phyloP scores from a whole-genome alignment of 129 eudicot species.

The Flaveria trinervia region DNA sequence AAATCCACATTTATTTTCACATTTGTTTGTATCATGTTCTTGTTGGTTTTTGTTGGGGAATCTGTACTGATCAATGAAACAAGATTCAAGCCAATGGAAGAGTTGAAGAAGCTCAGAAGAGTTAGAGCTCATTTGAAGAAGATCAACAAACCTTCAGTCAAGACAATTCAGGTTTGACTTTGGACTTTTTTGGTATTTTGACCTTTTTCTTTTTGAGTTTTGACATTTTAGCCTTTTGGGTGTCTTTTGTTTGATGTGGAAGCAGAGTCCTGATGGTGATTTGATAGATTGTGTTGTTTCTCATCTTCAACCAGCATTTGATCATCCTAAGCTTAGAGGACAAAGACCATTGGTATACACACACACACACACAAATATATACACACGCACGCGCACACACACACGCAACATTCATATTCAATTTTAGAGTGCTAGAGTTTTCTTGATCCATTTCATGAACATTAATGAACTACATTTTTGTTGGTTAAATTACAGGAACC shows the following conservation, averaged over 20 bases:
- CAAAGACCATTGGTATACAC: slow-evolving; percentile 74
- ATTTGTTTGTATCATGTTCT: slow-evolving; percentile 44
- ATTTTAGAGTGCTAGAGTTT: not conserved
- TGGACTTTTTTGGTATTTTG: not conserved
- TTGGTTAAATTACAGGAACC: slow-evolving; percentile 44
- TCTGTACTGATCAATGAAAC: slow-evolving; percentile 54
- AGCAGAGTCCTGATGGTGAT: slow-evolving; percentile 94
- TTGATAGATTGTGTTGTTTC: slow-evolving; percentile 74
- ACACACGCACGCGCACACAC: not conserved
- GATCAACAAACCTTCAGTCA: slow-evolving; percentile 76
- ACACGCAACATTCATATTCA: not conserved
- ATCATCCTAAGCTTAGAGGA: slow-evolving; percentile 89
- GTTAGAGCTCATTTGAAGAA: slow-evolving; percentile 25
- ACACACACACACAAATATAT: no score
- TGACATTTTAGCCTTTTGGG: slow-evolving; percentile 18
- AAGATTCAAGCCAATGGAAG: slow-evolving; percentile 38
- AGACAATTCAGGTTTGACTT: slow-evolving; percentile 77
- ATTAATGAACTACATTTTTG: not conserved
- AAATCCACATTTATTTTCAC: slow-evolving; percentile 48
- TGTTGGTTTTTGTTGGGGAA: slow-evolving; percentile 37
- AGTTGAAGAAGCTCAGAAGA: slow-evolving; percentile 23
- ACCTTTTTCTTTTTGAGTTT: slow-evolving; percentile 15
- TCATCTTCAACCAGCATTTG: slow-evolving; percentile 99
- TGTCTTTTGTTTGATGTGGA: slow-evolving; percentile 20
- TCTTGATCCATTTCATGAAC: not conserved